These are phyloP conservation scores for Metarhizium humberi DNA, from an alignment of 2,329 filamentous ascomycete species.

Conservation along the genomic window DNA sequence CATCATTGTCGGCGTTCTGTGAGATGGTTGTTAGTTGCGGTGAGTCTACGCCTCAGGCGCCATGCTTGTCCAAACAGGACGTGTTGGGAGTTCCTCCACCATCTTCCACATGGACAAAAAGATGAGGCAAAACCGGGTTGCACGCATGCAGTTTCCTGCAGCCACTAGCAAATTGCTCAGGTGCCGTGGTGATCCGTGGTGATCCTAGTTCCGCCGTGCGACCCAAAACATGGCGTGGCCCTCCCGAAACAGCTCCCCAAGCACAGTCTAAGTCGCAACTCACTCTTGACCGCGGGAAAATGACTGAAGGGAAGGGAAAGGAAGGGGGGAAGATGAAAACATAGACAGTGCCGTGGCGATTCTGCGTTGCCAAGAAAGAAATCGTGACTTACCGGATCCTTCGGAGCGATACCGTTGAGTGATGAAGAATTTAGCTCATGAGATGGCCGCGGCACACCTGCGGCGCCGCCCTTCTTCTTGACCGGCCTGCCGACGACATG, in stretches of 20 bases:
- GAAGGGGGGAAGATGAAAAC: background rate
- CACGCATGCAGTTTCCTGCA: background rate
- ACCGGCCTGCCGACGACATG: conserved; percentile 43
- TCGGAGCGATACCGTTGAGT: conserved; percentile 39
- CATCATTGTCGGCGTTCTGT: conserved; percentile 62
- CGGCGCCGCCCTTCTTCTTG: conserved; percentile 64
- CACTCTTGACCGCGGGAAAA: background rate
- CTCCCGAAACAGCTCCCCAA: conserved; percentile 2
- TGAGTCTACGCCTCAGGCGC: background rate
- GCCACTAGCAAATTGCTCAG: conserved; percentile 3
- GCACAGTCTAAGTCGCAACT: background rate
- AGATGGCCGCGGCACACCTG: conserved; percentile 56
- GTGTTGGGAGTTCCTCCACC: background rate
- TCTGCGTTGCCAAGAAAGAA: background rate
- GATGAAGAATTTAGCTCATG: conserved; percentile 56
- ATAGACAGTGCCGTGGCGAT: background rate
- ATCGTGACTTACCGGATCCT: conserved; percentile 41
- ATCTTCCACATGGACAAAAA: background rate
- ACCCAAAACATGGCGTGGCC: conserved; percentile 1
- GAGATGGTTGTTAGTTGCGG: conserved; percentile 20
- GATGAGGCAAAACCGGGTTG: conserved; percentile 3
- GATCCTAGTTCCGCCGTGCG: conserved; percentile 6
- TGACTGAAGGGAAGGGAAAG: background rate
- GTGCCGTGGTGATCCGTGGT: background rate
- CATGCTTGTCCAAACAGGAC: background rate